Base-by-base conservation (phyloP, 164 flowering plant genomes). In the Vitis amurensis region DNA sequence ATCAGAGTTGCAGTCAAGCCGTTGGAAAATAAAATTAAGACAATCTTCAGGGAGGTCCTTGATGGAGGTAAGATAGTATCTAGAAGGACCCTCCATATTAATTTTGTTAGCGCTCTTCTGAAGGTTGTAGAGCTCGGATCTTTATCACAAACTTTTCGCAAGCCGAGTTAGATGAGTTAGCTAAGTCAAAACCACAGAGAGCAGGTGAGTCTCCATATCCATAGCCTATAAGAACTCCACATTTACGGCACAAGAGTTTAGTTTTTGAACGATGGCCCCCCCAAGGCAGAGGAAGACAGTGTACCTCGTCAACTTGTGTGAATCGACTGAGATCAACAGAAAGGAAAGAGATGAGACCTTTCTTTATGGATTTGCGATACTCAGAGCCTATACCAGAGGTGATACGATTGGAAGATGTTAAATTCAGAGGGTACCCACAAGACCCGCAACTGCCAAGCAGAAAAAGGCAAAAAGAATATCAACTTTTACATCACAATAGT, bases 41-140 rank as follows among this genome's bases (percentile, higher is more conserved):
- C 89, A 89, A 68, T 91, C 94, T 67, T 92, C 88, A 29, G 94
- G 88, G 12, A 92, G 85, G 64, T 79, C 69, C 76, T 71, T 61
- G 37, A 88, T 83, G 67, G 81, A 75, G 61, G 83, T 78, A 11
- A 23, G n/a, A 59, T 37, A n/a, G 11, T 70, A 67, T 17, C 60
- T n/a, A 58, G 58, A 70, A 50, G 44, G 51, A 56, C 44, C 68
- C 63, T 27, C 79, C 77, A 68, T 72, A 23, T 55, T 13, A 55
- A 63, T 9, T 47, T 50, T 74, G 3, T 73, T 70, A 62, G 12
- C 16, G 17, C 68, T 63, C 75, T 61, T 77, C 88, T 47, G 84
- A 82, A 76, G 88, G 87, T 71, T 85, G 90, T 58, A 86, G 64
- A 68, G 93, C 78, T 71, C 83, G 80, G 59, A 87, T 82, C 62